phyloP scores from a whole-genome alignment of 192 early-diverging fungal genomes.

The Backusella psychrophila region DNA sequence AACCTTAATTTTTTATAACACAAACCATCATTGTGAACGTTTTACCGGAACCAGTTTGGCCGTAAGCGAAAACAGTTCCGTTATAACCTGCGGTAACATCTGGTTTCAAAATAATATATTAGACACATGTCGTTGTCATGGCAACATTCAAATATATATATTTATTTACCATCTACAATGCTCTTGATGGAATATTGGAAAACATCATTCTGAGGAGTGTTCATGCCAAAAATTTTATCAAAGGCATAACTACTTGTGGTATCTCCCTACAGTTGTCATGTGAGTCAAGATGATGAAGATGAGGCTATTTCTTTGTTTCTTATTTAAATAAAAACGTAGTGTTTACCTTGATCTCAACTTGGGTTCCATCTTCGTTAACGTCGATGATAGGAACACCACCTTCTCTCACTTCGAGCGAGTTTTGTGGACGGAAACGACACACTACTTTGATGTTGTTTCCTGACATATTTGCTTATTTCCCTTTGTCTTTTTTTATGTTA shows the following conservation, averaged over 20 bases:
- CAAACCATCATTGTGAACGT: conserved; percentile 93
- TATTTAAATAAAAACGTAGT: neutral
- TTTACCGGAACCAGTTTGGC: conserved; percentile 98
- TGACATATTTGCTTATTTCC: conserved; percentile 43
- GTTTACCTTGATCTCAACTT: conserved; percentile 41
- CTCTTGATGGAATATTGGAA: conserved; percentile 91
- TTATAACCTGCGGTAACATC: conserved; percentile 78
- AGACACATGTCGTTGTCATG: neutral
- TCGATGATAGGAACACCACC: conserved; percentile 86
- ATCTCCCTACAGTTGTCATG: conserved; percentile 7
- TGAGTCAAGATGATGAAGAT: conserved; percentile 25
- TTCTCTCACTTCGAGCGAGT: conserved; percentile 86
- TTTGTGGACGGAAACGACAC: conserved; percentile 96
- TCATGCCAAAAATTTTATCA: conserved; percentile 89
- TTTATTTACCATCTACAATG: conserved; percentile 79
- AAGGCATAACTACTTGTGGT: conserved; percentile 71
- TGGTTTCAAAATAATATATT: conserved; percentile 8
- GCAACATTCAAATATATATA: neutral
- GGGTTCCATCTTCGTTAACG: conserved; percentile 73
- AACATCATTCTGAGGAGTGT: conserved; percentile 77
- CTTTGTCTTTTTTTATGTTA: neutral
- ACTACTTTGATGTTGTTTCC: conserved; percentile 95
- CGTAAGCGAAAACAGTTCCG: conserved; percentile 99
- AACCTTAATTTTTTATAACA: neutral
- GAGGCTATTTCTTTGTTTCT: conserved; percentile 44